These are phyloP conservation scores for Plasmodium falciparum DNA, from an alignment of 169 alveolate species.

Conservation along the genomic window DNA sequence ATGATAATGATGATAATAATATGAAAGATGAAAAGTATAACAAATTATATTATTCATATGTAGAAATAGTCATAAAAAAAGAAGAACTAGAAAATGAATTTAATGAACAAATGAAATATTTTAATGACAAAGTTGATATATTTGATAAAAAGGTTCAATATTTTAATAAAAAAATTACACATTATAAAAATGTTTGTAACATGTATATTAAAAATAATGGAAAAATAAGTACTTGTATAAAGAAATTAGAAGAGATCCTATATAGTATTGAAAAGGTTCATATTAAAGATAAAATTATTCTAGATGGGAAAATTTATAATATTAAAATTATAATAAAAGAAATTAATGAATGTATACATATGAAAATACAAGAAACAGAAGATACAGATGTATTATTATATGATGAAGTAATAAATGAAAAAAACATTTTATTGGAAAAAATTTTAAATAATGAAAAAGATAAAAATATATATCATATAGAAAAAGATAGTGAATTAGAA, in stretches of 20 bases:
- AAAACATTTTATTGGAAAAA: conserved; percentile 17
- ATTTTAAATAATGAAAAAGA: conserved; percentile 13
- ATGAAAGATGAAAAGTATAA: conserved; percentile 1
- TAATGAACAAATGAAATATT: conserved; percentile 14
- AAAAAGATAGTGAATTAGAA: conserved; percentile 6
- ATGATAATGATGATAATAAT: background rate
- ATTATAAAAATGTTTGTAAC: conserved; percentile 29
- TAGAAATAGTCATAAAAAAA: conserved; percentile 27
- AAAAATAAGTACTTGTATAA: conserved; percentile 3
- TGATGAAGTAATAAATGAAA: conserved; percentile 39
- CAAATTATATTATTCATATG: conserved; percentile 21
- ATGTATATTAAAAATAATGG: conserved; percentile 1
- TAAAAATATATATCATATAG: background rate
- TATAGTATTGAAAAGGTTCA: background rate
- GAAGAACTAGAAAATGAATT: conserved; percentile 33
- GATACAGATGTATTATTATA: conserved; percentile 9
- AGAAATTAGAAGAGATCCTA: conserved; percentile 6
- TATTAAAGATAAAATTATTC: background rate
- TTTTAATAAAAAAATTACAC: conserved; percentile 27
- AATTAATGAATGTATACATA: conserved; percentile 6
- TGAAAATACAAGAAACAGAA: background rate
- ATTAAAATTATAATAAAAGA: conserved; percentile 25
- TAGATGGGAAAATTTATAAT: conserved; percentile 2
- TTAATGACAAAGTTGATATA: background rate
- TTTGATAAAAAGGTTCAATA: conserved; percentile 18